A percentile compares a stretch with the other conserved stretches of the same genome.
Evolutionary conservation across 2,329 filamentous ascomycete species (phyloP).

Genomic region (Leptoxyphium fumago): DNA sequence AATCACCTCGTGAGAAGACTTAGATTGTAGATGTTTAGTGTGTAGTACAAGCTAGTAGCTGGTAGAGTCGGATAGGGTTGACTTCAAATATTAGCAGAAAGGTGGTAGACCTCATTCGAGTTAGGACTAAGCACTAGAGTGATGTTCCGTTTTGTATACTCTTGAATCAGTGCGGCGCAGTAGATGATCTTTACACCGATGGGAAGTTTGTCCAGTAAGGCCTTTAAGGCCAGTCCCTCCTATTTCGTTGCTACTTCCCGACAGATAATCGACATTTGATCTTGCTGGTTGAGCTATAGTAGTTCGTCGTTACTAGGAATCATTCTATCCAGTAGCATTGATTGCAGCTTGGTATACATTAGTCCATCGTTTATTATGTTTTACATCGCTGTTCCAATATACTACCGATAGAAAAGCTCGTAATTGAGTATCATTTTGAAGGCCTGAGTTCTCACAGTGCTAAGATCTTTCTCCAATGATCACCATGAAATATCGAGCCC

Average conservation of each 20-base stretch:
- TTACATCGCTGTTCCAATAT: slow-evolving; percentile 44
- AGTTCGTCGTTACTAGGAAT: slow-evolving; percentile 45
- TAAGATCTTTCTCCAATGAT: slow-evolving; percentile 12
- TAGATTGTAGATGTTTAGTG: slow-evolving; percentile 61
- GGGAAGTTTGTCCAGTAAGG: slow-evolving; percentile 33
- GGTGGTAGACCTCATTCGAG: slow-evolving; percentile 59
- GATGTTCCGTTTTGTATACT: slow-evolving; percentile 48
- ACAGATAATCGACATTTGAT: slow-evolving; percentile 47
- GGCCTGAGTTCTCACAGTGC: slow-evolving; percentile 38
- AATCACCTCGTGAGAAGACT: slow-evolving; percentile 46
- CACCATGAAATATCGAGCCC: slow-evolving; percentile 17
- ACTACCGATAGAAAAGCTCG: slow-evolving; percentile 44
- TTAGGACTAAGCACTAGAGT: slow-evolving; percentile 67
- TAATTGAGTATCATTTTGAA: slow-evolving; percentile 62
- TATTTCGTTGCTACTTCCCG: slow-evolving; percentile 38
- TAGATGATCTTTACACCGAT: slow-evolving; percentile 57
- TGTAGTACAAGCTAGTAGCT: slow-evolving; percentile 59
- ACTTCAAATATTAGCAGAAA: slow-evolving; percentile 49
- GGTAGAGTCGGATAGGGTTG: slow-evolving; percentile 54
- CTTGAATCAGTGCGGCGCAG: slow-evolving; percentile 53
- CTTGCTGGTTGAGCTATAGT: slow-evolving; percentile 37
- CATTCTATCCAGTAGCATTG: slow-evolving; percentile 53
- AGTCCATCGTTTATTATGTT: slow-evolving; percentile 50
- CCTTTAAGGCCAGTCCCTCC: slow-evolving; percentile 22
- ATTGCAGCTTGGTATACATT: slow-evolving; percentile 57